Conservation (phyloP, 129 eudicot genomes). For the Saussurea involucrata region DNA sequence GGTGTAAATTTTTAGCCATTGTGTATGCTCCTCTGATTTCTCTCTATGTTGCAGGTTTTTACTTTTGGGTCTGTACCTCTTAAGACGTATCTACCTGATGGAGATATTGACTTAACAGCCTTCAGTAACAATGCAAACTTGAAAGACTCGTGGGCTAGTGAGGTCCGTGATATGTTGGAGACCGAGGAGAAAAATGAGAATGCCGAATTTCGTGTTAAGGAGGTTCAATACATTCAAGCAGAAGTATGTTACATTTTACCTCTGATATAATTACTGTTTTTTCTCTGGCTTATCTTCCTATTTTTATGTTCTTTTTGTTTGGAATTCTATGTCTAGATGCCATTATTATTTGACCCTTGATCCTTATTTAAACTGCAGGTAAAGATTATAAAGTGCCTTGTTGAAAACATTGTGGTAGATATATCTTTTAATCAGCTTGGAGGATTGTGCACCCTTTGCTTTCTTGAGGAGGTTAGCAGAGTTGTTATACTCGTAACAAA, state of each 20-base stretch:
- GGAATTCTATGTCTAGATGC: not conserved
- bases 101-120: constrained; percentile 81
- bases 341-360: not conserved
- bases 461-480: constrained; percentile 74
- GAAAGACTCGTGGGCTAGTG: constrained; percentile 77
- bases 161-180: constrained; percentile 75
- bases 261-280: not conserved
- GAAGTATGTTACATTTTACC: constrained; percentile 47
- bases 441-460: constrained; percentile 89
- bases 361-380: constrained; percentile 52
- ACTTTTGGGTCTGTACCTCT: constrained; percentile 92
- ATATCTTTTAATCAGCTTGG: constrained; percentile 87
- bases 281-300: not conserved
- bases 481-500: not conserved
- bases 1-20: not conserved
- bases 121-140: constrained; percentile 52
- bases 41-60: constrained; percentile 49
- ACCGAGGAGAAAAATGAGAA: constrained; percentile 78
- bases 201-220: constrained; percentile 91
- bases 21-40: not conserved
- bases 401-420: constrained; percentile 83
- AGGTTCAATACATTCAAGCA: constrained; percentile 90
- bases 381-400: constrained; percentile 79
- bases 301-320: not conserved
- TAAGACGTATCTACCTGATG: constrained; percentile 92